Conservation (phyloP, 2,329 filamentous ascomycete species). For the Graphiopsis chlorocephala region DNA sequence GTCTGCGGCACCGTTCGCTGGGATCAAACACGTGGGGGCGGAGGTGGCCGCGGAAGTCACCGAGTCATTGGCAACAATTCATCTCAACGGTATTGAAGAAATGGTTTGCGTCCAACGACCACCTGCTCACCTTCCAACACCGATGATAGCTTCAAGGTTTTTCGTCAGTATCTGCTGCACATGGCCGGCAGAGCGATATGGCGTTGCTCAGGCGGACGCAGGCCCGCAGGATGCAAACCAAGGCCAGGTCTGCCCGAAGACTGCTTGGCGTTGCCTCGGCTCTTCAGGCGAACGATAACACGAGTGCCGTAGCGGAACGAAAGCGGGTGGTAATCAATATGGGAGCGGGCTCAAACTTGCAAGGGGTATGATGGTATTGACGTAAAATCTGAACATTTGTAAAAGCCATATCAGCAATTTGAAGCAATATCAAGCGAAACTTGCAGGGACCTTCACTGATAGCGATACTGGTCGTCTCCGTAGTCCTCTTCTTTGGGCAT, state of each 20-base stretch:
- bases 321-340: not conserved
- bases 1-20: not conserved
- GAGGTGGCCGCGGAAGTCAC: not conserved
- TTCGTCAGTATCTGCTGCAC: not conserved
- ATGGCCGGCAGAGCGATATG: not conserved
- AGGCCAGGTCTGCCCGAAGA: not conserved
- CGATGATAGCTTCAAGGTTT: not conserved
- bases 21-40: not conserved
- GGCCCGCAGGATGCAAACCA: not conserved
- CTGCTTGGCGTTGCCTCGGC: not conserved
- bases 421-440: not conserved
- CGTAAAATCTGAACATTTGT: not conserved
- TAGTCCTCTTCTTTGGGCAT: not conserved
- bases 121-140: not conserved
- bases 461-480: not conserved
- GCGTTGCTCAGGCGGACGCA: not conserved
- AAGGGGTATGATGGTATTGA: not conserved
- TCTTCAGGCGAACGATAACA: not conserved
- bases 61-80: not conserved
- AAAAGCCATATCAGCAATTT: not conserved
- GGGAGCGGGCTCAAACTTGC: not conserved
- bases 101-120: not conserved
- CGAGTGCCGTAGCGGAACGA: not conserved
- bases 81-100: not conserved
- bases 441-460: not conserved